Percentiles rank a stretch among this genome's conserved stretches.
phyloP scores from a whole-genome alignment of 1,139 yeast genomes.

The Saccharomycopsis hybrid region DNA sequence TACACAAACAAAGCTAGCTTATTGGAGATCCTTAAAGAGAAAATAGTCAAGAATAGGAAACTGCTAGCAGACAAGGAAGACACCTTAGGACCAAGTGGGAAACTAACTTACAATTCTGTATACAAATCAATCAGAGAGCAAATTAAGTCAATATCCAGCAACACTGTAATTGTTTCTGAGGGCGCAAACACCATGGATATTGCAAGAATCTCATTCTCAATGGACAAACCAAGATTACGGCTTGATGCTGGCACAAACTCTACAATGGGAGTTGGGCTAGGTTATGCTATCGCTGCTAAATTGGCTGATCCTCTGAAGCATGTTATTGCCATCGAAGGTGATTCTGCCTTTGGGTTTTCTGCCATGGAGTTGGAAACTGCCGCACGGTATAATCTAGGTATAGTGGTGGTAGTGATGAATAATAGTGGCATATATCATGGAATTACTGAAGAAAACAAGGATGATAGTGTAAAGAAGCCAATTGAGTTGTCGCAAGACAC shows the following conservation, averaged over 20 bases:
- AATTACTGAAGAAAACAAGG: slow-evolving; percentile 29
- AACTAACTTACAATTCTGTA: slow-evolving; percentile 45
- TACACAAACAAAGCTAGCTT: slow-evolving; percentile 25
- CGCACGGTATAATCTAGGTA: slow-evolving; percentile 43
- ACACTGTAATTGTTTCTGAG: slow-evolving; percentile 45
- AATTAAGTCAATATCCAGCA: slow-evolving; percentile 24
- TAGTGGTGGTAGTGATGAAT: slow-evolving; percentile 56
- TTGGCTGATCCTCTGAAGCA: slow-evolving; percentile 37
- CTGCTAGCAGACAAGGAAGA: slow-evolving; percentile 31
- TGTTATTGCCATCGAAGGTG: slow-evolving; percentile 60
- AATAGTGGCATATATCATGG: slow-evolving; percentile 67
- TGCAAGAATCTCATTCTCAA: slow-evolving; percentile 52
- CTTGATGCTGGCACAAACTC: slow-evolving; percentile 69
- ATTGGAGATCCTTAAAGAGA: slow-evolving; percentile 27
- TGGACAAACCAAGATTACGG: slow-evolving; percentile 44
- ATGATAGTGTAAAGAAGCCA: slow-evolving; percentile 24
- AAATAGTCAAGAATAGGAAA: slow-evolving; percentile 33
- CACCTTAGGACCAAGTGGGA: neutral
- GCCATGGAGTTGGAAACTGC: slow-evolving; percentile 63
- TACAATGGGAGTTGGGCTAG: slow-evolving; percentile 65
- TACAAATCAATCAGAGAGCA: slow-evolving; percentile 39
- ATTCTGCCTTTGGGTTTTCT: slow-evolving; percentile 67
- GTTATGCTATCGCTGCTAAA: slow-evolving; percentile 59
- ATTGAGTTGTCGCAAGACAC: slow-evolving; percentile 52
- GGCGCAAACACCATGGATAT: slow-evolving; percentile 71